Conservation (phyloP, 2,329 filamentous ascomycete species). For the Salinomyces thailandicus region DNA sequence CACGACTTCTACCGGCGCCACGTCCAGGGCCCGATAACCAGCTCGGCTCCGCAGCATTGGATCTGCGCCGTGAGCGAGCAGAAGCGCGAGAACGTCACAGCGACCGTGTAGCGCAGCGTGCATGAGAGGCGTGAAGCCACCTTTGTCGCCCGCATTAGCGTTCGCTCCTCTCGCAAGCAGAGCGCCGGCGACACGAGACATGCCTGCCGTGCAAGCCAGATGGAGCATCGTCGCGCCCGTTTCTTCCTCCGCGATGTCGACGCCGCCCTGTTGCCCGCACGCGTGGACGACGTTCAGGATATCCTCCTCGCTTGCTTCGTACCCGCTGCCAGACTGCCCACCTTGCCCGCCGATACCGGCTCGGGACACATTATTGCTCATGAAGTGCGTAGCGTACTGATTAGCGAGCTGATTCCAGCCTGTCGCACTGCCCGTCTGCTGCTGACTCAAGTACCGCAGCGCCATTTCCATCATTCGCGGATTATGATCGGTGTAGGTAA, state of each 20-base stretch:
- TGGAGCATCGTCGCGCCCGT: not conserved
- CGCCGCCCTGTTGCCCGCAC: not conserved
- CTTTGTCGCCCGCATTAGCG: slow-evolving; percentile 62
- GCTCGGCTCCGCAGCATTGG: slow-evolving; percentile 58
- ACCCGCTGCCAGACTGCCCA: slow-evolving; percentile 5
- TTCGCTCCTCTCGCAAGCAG: slow-evolving; percentile 69
- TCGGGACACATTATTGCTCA: slow-evolving; percentile 7
- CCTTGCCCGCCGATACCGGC: slow-evolving; percentile 9
- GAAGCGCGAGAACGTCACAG: slow-evolving; percentile 61
- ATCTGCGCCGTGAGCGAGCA: slow-evolving; percentile 65
- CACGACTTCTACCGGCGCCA: slow-evolving; percentile 1
- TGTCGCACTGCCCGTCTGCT: slow-evolving; percentile 23
- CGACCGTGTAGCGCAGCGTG: slow-evolving; percentile 69
- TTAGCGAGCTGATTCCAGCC: slow-evolving; percentile 21
- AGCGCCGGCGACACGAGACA: slow-evolving; percentile 65
- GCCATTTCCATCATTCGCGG: slow-evolving; percentile 47
- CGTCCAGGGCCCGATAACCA: slow-evolving; percentile 60
- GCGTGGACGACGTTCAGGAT: not conserved
- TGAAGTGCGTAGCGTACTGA: slow-evolving; percentile 14
- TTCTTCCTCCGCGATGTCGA: not conserved
- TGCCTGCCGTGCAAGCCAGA: slow-evolving; percentile 62
- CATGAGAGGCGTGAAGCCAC: slow-evolving; percentile 73
- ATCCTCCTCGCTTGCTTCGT: slow-evolving; percentile 7
- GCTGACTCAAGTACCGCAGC: slow-evolving; percentile 25
- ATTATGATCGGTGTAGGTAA: slow-evolving; percentile 44